phyloP scores from a whole-genome alignment of 2,329 filamentous ascomycete genomes.

The Lomentospora prolificans region DNA sequence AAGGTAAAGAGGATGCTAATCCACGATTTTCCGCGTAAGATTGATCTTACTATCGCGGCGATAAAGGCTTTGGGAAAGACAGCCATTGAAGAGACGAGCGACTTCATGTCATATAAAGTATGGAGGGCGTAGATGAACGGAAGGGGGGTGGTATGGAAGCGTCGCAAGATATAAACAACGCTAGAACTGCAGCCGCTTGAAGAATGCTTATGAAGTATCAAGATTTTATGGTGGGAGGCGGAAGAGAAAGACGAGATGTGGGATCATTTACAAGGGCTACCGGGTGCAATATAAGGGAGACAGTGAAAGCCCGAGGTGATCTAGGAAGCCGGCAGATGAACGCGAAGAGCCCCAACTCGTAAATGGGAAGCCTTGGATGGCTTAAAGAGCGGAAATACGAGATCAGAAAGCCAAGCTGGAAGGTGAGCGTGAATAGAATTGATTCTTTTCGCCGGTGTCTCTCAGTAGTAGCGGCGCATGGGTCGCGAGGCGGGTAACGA shows the following conservation, averaged over 20 bases:
- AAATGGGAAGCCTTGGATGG: not conserved
- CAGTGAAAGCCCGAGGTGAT: not conserved
- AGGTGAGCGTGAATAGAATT: not conserved
- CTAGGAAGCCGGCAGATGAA: not conserved
- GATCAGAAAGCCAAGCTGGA: not conserved
- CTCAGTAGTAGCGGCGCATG: too few relatives aligned
- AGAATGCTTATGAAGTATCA: not conserved
- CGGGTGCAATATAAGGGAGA: not conserved
- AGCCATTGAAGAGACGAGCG: conserved; percentile 48
- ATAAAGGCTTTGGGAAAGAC: conserved; percentile 38
- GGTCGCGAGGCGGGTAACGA: too few relatives aligned
- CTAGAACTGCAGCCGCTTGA: not conserved
- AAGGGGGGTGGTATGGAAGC: not conserved
- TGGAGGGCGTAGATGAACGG: conserved; percentile 9
- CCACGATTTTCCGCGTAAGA: conserved; percentile 49
- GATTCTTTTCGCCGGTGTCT: not conserved
- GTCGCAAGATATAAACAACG: not conserved
- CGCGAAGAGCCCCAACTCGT: not conserved
- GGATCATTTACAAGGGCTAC: not conserved
- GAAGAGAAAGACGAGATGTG: not conserved
- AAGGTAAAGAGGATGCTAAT: conserved; percentile 46
- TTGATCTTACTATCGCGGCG: conserved; percentile 45
- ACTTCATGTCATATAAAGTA: conserved; percentile 31
- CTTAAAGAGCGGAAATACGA: not conserved
- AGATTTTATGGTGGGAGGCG: not conserved